phyloP scores from a whole-genome alignment of 2,329 filamentous ascomycete genomes.

The Thielaviopsis euricoi region DNA sequence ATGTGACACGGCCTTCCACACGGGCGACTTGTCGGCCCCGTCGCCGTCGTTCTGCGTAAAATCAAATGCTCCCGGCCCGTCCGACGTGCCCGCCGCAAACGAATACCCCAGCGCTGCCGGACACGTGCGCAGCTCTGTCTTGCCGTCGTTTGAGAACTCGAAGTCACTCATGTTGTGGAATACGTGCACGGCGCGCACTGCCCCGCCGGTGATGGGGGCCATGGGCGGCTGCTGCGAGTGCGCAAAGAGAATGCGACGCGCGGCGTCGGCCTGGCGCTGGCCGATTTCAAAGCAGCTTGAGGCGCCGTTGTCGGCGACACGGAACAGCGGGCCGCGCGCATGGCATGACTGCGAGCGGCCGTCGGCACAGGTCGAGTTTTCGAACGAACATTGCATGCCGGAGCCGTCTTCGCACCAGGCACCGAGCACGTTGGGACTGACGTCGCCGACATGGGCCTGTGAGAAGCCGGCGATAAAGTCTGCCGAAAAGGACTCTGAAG shows the following conservation, averaged over 20 bases:
- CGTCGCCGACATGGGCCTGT: slow-evolving; percentile 82
- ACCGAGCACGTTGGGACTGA: slow-evolving; percentile 72
- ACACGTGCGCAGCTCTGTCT: slow-evolving; percentile 50
- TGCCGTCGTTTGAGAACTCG: slow-evolving; percentile 54
- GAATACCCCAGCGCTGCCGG: slow-evolving; percentile 80
- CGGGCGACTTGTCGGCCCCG: slow-evolving; percentile 46
- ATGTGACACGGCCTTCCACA: slow-evolving; percentile 64
- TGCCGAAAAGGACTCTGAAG: slow-evolving; percentile 36
- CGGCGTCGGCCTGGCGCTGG: slow-evolving; percentile 49
- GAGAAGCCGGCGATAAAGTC: slow-evolving; percentile 83
- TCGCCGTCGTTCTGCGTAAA: slow-evolving; percentile 76
- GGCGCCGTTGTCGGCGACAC: slow-evolving; percentile 51
- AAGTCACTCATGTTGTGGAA: slow-evolving; percentile 71
- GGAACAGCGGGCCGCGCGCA: slow-evolving; percentile 54
- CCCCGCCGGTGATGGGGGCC: slow-evolving; percentile 34
- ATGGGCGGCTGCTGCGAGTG: background rate
- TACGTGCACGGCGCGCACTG: slow-evolving; percentile 68
- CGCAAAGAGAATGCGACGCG: slow-evolving; percentile 20
- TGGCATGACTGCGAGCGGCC: slow-evolving; percentile 57
- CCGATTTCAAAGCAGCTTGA: slow-evolving; percentile 65
- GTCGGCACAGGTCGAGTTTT: slow-evolving; percentile 66
- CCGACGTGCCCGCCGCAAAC: slow-evolving; percentile 83
- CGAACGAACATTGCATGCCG: slow-evolving; percentile 51
- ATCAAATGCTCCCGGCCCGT: slow-evolving; percentile 82
- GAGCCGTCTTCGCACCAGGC: slow-evolving; percentile 82